Evolutionary conservation across 2,329 filamentous ascomycete species (phyloP).

Genomic region (Diaporthe sp.): DNA sequence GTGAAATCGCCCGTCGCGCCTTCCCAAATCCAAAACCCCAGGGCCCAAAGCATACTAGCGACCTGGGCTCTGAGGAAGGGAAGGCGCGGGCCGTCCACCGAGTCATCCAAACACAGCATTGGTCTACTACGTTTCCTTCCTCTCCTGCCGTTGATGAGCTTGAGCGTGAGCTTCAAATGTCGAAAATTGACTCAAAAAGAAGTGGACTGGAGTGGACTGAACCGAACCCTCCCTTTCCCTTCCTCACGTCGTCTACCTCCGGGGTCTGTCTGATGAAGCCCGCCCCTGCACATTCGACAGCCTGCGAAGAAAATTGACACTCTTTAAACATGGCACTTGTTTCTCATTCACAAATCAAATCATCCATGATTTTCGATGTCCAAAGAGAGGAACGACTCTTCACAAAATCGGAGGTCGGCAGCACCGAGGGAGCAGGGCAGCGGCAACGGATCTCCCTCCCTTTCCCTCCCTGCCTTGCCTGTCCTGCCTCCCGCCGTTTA

Average conservation of each 20-base stretch:
- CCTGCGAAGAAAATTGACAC: not conserved
- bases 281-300: not conserved
- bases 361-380: not conserved
- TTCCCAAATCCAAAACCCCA: not conserved
- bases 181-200: not conserved
- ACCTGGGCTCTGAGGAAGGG: not conserved
- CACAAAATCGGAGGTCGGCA: not conserved
- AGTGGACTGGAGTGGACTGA: not conserved
- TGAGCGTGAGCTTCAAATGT: not conserved
- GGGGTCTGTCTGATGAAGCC: not conserved
- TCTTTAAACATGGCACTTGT: not conserved
- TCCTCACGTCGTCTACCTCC: no score
- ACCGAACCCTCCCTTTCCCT: not conserved
- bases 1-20: slow-evolving; percentile 18
- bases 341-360: not conserved
- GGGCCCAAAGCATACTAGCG: not conserved
- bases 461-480: not conserved
- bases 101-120: not conserved
- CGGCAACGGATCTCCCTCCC: not conserved
- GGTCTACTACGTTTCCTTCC: not conserved
- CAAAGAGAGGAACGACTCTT: not conserved
- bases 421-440: not conserved
- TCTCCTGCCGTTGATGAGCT: not conserved
- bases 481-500: not conserved
- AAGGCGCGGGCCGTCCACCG: not conserved